Conservation (phyloP, 208 protist species). For the Trypanosomatidae sp. region DNA sequence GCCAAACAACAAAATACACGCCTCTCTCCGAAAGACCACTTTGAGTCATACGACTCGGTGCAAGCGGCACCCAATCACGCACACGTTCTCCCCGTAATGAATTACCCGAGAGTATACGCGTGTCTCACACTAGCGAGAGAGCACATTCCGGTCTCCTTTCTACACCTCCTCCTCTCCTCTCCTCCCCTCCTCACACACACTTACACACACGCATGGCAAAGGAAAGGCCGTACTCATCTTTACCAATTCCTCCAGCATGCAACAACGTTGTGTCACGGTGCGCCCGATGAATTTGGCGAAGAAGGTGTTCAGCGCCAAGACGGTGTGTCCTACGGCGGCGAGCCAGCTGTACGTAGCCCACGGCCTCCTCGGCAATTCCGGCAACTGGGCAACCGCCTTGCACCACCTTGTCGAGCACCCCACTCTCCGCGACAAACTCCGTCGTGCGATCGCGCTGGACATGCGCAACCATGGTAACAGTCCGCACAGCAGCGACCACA, state of each 20-base stretch:
- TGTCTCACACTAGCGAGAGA: too few relatives aligned
- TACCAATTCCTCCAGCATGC: background rate
- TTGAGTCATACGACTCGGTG: background rate
- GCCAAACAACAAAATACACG: background rate
- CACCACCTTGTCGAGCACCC: slow-evolving; percentile 48
- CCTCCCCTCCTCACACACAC: background rate
- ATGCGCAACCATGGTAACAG: slow-evolving; percentile 88
- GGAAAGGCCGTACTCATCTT: background rate
- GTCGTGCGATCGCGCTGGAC: slow-evolving; percentile 56
- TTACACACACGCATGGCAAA: background rate
- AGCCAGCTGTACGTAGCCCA: slow-evolving; percentile 67
- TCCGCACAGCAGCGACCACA: slow-evolving; percentile 55
- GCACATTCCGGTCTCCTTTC: too few relatives aligned
- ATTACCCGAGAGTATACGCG: too few relatives aligned
- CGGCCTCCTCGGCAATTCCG: slow-evolving; percentile 72
- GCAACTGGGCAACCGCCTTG: slow-evolving; percentile 75
- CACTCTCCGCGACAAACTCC: slow-evolving; percentile 32
- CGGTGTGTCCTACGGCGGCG: slow-evolving; percentile 13
- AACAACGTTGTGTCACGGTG: slow-evolving; percentile 2
- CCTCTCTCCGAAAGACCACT: background rate
- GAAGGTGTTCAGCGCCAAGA: slow-evolving; percentile 29
- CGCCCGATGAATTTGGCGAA: slow-evolving; percentile 25
- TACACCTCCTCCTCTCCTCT: background rate
- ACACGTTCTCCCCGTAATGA: too few relatives aligned
- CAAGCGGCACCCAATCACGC: too few relatives aligned